Conservation (phyloP, 371 early-diverging fungal genomes). For the Rhizopus stolonifer region DNA sequence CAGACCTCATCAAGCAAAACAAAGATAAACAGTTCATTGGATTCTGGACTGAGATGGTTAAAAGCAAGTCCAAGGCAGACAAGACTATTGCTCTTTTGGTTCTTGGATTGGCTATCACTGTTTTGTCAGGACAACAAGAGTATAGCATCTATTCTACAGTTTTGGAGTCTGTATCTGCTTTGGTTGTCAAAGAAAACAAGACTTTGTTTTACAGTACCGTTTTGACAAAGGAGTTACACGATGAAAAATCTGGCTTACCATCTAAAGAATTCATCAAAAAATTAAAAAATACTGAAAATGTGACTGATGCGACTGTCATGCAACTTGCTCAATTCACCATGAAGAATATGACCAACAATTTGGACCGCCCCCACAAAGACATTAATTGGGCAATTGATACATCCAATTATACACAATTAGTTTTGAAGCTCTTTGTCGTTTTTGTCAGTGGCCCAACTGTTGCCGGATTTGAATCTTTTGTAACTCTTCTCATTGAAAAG, state of each 20-base stretch:
- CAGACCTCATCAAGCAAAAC: conserved; percentile 23
- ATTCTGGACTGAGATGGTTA: conserved; percentile 37
- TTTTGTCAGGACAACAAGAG: conserved; percentile 13
- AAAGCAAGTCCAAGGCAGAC: conserved; percentile 15
- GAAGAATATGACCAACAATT: conserved; percentile 7
- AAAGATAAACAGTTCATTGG: conserved; percentile 1
- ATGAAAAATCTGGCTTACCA: conserved; percentile 9
- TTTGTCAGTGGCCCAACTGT: conserved; percentile 46
- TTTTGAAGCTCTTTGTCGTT: conserved; percentile 43
- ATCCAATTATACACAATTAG: conserved; percentile 9
- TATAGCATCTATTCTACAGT: conserved; percentile 1
- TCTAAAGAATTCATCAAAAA: conserved; percentile 21
- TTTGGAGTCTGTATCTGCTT: conserved; percentile 11
- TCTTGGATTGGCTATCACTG: conserved; percentile 20
- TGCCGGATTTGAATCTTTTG: conserved; percentile 49
- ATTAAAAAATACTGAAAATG: conserved; percentile 21
- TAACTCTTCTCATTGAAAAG: conserved; percentile 52
- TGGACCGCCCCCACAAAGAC: conserved; percentile 6
- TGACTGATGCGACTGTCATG: conserved; percentile 12
- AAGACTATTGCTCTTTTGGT: conserved; percentile 36
- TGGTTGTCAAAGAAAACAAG: conserved; percentile 1
- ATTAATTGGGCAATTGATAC: conserved; percentile 12
- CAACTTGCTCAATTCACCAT: conserved; percentile 24
- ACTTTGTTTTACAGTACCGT: conserved; percentile 13
- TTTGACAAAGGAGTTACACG: conserved; percentile 1